Evolutionary conservation across 2,329 filamentous ascomycete genomes (phyloP), one percentile per base, ranked within the genome.

Genomic region (Ophiostoma sp.): DNA sequence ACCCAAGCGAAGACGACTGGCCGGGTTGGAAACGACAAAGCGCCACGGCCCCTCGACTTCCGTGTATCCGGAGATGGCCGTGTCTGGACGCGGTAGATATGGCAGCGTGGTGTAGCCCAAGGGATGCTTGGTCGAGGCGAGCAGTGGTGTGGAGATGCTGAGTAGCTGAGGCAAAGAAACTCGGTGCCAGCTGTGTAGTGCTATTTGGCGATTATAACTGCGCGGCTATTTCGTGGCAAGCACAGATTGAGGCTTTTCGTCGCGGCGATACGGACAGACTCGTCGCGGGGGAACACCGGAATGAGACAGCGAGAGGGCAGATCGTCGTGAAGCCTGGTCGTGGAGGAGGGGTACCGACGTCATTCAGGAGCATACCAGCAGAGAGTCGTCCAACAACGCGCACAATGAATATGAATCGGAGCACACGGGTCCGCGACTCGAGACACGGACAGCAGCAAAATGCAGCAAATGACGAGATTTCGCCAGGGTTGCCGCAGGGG

Each of bases 241-340:
- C 10, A 23, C 35, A 65, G 62, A 27, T 17, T 23, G 62, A 65
- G 62, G 35, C 62, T 23, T 39, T 5, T 39, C 20, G 35, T 39
- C 5, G 33, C 11, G 31, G 62, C 62, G 35, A 23, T 23, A 41
- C n/a, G 4, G 11, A n/a, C 17, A 8, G 57, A 13, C 57, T 64
- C 13, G 62, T 65, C 62, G 62, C 35, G 35, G 35, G 15, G 17
- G 62, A 65, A 39, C 27, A 15, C 62, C 62, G 33, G 27, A 48
- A 48, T 1, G 44, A 48, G 15, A 5, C 13, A 31, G 33, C 1
- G 11, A 27, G 31, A 13, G 33, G 33, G 31, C 60, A 64, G 60
- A 64, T 64, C 60, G 60, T 64, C 60, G 13, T 20, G n/a, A 39
- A 23, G 36, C 65, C 65, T 27, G 65, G n/a, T 27, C 65, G n/a